A percentile compares a stretch with the other conserved stretches of the same genome.
Conservation (phyloP, 83 land plant genomes). For the Picea abies region DNA sequence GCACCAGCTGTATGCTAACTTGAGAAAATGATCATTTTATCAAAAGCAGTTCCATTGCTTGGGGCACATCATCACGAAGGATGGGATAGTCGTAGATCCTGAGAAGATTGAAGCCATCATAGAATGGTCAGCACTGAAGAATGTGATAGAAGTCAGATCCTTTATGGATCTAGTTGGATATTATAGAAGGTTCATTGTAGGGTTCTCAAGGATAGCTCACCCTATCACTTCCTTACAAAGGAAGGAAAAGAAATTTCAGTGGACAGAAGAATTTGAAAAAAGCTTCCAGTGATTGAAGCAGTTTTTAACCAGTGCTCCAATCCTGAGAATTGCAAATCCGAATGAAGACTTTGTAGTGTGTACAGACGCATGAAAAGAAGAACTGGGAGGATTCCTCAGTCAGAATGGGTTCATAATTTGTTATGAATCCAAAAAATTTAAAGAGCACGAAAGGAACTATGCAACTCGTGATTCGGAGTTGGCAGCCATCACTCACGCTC, state of each 20-base stretch:
- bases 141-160: background rate
- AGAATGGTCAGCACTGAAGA: conserved; percentile 12
- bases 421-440: too few species aligned
- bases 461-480: too few species aligned
- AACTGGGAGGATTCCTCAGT: too few species aligned
- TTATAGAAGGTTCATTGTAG: conserved; percentile 21
- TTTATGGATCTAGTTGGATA: conserved; percentile 12
- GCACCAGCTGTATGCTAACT: background rate
- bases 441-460: too few species aligned
- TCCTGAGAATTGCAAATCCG: too few species aligned
- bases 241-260: conserved; percentile 17
- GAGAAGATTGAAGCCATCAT: conserved; percentile 18
- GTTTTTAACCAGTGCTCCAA: too few species aligned
- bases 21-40: conserved; percentile 4
- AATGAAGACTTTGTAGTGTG: too few species aligned
- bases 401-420: too few species aligned
- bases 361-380: too few species aligned
- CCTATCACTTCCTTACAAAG: conserved; percentile 14
- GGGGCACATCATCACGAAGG: background rate
- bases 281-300: too few species aligned
- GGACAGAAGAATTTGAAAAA: background rate
- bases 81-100: conserved; percentile 14
- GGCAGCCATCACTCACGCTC: too few species aligned
- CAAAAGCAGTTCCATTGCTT: background rate
- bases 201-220: conserved; percentile 14